Evolutionary conservation across 257 asterid species (phyloP).

Genomic region (Vinca minor): DNA sequence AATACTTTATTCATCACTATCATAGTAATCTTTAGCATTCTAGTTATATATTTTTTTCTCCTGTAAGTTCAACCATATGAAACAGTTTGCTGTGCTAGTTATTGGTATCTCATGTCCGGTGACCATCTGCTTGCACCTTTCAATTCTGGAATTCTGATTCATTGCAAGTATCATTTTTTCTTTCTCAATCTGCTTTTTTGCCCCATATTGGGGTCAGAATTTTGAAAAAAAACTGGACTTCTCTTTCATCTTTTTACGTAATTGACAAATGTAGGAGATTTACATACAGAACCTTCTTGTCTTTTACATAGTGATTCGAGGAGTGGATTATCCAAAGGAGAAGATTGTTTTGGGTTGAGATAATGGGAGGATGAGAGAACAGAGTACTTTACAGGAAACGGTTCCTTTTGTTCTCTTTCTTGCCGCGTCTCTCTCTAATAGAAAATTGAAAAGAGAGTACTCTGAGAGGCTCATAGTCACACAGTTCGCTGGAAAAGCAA

Average conservation of each 20-base stretch:
- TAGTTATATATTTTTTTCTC: neutral
- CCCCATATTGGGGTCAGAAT: neutral
- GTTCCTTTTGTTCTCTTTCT: neutral
- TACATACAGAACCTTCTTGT: neutral
- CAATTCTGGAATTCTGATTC: neutral
- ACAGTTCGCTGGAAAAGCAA: too few species aligned
- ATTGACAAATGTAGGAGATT: neutral
- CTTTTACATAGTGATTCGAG: neutral
- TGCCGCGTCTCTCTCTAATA: neutral
- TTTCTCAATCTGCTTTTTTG: neutral
- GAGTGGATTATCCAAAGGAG: neutral
- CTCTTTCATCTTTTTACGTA: neutral
- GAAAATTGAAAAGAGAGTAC: conserved; percentile 3
- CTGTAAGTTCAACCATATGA: neutral
- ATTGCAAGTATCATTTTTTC: neutral
- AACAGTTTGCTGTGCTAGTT: neutral
- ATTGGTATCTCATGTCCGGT: neutral
- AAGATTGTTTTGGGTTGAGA: neutral
- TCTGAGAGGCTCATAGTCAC: neutral
- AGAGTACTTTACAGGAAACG: neutral
- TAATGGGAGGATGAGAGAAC: neutral
- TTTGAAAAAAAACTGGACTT: too few species aligned
- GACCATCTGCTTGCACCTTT: neutral
- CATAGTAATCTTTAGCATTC: neutral
- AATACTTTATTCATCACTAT: neutral